Base-by-base conservation (phyloP, 768 basidiomycete genomes). In the Psilocybe tampanensis region DNA sequence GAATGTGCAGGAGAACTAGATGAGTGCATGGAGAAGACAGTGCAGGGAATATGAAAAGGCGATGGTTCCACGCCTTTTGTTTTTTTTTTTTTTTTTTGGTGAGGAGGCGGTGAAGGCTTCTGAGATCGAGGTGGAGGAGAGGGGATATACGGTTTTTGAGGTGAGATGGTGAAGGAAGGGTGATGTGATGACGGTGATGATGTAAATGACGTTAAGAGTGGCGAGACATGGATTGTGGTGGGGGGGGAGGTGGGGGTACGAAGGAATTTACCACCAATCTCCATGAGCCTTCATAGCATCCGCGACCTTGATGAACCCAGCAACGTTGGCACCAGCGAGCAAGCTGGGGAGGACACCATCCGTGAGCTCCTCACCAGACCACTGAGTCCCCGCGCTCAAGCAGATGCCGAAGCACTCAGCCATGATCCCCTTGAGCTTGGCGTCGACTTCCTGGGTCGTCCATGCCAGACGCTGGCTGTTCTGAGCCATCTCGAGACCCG, bases 401-500 rank as follows among this genome's bases (percentile, higher is more conserved):
- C 86, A 88, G 44, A 77, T 81, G 55, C 78, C 59, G 73, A 81
- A 91, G 70, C 83, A 83, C 59, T 82, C 80, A 26, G 78, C 69
- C 89, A 91, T 91, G 75, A 90, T 90, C 53, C 74, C 73, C 72
- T 86, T 84, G 54, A 91, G 76, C 76, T 86, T 88, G 18, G 66
- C 68, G 70, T 91, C 89, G 50, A 91, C 88, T 63, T 86, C 84
- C 58, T 76, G 71, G 54, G 78, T 74, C 2, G 82, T 73, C 88
- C 88, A 90, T 43, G 79, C 76, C 44, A 85, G 79, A 33, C 84
- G 76, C 66, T 84, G 80, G 65, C 85, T 86, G 78, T 91, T 90
- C 75, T 90, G 88, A 2, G 86, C 84, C 88, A 90, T 89, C 77
- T 90, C 89, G 60, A 90, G 83, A 62, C 86, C 87, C 8, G 86